Evolutionary conservation across 768 basidiomycete species (phyloP).

Genomic region (Suillus tomentosus): DNA sequence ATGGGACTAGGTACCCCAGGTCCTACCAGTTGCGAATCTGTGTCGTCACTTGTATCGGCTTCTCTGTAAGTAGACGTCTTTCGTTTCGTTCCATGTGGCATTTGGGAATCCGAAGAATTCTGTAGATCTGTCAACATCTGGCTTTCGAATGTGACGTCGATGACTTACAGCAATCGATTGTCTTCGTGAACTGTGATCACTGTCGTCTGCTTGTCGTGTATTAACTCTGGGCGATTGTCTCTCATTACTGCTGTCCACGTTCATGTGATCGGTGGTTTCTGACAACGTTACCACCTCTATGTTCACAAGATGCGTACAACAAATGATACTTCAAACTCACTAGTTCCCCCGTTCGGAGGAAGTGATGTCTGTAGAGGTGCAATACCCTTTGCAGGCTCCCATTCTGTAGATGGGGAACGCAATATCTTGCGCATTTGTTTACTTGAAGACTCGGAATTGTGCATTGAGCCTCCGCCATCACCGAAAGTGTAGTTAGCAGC

Average conservation of each 20-base stretch:
- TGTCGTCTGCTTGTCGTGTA: slow-evolving; percentile 47
- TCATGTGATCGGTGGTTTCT: slow-evolving; percentile 39
- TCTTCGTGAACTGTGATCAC: slow-evolving; percentile 71
- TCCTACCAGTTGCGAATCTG: slow-evolving; percentile 67
- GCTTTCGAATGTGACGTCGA: background rate
- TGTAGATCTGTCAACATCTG: slow-evolving; percentile 16
- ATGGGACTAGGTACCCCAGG: slow-evolving; percentile 66
- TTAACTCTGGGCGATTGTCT: slow-evolving; percentile 29
- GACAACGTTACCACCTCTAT: slow-evolving; percentile 21
- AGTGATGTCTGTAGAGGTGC: slow-evolving; percentile 22
- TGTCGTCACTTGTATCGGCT: slow-evolving; percentile 56
- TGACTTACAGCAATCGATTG: slow-evolving; percentile 69
- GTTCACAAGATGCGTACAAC: slow-evolving; percentile 18
- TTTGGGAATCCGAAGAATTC: slow-evolving; percentile 42
- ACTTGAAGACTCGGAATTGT: slow-evolving; percentile 39
- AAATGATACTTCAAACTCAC: slow-evolving; percentile 23
- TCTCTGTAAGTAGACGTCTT: slow-evolving; percentile 78
- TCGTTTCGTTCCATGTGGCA: slow-evolving; percentile 71
- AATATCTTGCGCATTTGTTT: slow-evolving; percentile 56
- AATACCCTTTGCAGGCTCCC: slow-evolving; percentile 26
- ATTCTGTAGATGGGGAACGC: slow-evolving; percentile 57
- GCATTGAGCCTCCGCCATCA: slow-evolving; percentile 41
- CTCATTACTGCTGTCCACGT: slow-evolving; percentile 37
- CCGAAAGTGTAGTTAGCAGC: slow-evolving; percentile 72
- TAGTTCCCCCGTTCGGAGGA: slow-evolving; percentile 24